Evolutionary conservation across 2,329 filamentous ascomycete genomes (phyloP).

Genomic region (Onygenales sp.): DNA sequence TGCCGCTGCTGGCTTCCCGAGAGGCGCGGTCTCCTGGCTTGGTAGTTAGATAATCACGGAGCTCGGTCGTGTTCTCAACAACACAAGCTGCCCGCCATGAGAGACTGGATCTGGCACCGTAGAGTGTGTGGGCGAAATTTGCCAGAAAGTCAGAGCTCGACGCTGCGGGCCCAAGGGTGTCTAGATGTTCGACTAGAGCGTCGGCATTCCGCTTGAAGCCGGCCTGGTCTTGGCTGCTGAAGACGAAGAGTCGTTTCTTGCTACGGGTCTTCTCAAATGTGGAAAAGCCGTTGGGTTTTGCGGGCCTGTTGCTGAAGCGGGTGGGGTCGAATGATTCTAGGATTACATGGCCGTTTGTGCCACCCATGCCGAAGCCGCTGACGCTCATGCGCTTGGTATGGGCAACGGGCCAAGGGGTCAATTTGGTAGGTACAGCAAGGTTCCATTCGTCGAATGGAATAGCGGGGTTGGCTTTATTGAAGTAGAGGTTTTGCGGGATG

Average conservation of each 20-base stretch:
- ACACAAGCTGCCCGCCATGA: not conserved
- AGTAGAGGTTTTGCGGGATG: not conserved
- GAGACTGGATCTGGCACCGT: not conserved
- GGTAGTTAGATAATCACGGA: not conserved
- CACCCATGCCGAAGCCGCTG: not conserved
- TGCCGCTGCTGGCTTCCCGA: not conserved
- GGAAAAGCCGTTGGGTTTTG: not conserved
- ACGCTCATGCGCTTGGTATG: not conserved
- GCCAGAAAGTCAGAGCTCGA: not conserved
- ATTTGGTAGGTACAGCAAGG: not conserved
- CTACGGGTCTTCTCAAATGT: not conserved
- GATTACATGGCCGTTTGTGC: not conserved
- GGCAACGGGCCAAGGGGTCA: not conserved
- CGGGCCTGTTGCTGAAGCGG: not conserved
- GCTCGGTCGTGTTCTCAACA: not conserved
- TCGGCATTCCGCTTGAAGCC: not conserved
- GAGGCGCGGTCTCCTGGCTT: not conserved
- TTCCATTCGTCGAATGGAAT: not conserved
- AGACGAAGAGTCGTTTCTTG: not conserved
- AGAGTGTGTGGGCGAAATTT: not conserved
- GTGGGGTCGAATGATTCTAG: not conserved
- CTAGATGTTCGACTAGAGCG: not conserved
- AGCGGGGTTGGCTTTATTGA: not conserved
- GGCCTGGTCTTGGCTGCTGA: not conserved
- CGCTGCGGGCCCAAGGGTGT: slow-evolving; percentile 1